Evolutionary conservation across 1,139 yeast species (phyloP).

Genomic region (Trichomonascaceae sp.): DNA sequence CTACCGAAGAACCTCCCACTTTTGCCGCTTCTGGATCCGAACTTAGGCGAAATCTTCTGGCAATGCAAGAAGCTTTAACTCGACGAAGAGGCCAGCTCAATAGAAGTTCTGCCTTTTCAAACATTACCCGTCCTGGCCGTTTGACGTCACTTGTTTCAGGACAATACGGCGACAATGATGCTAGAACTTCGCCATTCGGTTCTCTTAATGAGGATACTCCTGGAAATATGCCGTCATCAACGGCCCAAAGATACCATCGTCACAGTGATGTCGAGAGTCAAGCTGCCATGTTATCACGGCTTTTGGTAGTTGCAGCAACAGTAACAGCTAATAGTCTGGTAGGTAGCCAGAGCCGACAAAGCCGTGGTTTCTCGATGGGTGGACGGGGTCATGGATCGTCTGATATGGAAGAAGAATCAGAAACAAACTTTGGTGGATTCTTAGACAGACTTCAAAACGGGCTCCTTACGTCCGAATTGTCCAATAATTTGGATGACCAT

Average conservation of each 20-base stretch:
- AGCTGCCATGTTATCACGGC: conserved; percentile 39
- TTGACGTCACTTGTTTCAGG: neutral
- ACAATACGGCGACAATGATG: neutral
- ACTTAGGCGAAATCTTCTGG: conserved; percentile 1
- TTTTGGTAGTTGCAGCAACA: conserved; percentile 42
- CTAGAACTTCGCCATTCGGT: neutral
- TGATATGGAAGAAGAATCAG: conserved; percentile 10
- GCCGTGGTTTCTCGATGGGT: conserved; percentile 20
- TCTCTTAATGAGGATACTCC: neutral
- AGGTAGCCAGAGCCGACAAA: conserved; percentile 26
- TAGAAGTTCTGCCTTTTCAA: neutral
- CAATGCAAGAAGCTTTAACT: conserved; percentile 5
- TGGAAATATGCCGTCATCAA: neutral
- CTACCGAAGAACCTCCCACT: neutral
- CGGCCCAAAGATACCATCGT: neutral
- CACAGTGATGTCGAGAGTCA: conserved; percentile 30
- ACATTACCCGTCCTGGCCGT: conserved; percentile 1
- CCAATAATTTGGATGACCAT: conserved; percentile 14
- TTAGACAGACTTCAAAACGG: conserved; percentile 38
- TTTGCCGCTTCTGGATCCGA: neutral
- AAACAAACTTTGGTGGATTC: conserved; percentile 36
- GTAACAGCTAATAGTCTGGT: conserved; percentile 41
- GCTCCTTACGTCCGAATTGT: conserved; percentile 35
- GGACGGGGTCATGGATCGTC: conserved; percentile 11
- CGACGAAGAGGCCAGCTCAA: conserved; percentile 4